Evolutionary conservation across 192 early-diverging fungal species (phyloP).

Genomic region (Thoreauomyces humboldtii): DNA sequence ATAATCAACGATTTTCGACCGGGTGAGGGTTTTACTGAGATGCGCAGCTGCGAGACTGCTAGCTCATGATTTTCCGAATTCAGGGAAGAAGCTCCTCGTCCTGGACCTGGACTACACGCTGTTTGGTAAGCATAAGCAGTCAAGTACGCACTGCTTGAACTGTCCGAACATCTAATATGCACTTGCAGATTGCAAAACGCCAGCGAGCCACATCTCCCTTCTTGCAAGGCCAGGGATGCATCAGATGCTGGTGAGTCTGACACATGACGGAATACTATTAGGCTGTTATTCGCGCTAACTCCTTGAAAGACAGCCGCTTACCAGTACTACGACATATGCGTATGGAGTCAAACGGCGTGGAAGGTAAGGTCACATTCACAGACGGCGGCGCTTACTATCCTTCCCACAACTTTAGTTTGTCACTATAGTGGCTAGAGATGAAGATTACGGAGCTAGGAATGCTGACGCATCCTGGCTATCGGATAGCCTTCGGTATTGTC

Average conservation of each 20-base stretch:
- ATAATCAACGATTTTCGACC: slow-evolving; percentile 50
- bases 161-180: neutral
- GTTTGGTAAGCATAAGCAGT: slow-evolving; percentile 35
- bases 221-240: slow-evolving; percentile 46
- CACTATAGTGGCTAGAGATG: slow-evolving; percentile 54
- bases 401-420: neutral
- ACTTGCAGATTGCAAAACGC: slow-evolving; percentile 57
- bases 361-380: slow-evolving; percentile 17
- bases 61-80: neutral
- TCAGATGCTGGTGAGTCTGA: slow-evolving; percentile 24
- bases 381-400: neutral
- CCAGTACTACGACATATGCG: slow-evolving; percentile 69
- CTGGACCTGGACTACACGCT: slow-evolving; percentile 79
- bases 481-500: slow-evolving; percentile 53
- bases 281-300: neutral
- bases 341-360: slow-evolving; percentile 79
- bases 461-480: slow-evolving; percentile 59
- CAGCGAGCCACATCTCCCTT: slow-evolving; percentile 54
- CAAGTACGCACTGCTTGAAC: no score
- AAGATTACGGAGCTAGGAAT: slow-evolving; percentile 74
- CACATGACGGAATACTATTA: neutral
- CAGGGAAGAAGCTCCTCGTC: slow-evolving; percentile 62
- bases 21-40: slow-evolving; percentile 8
- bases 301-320: slow-evolving; percentile 49
- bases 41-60: neutral